A percentile compares a stretch with the other conserved stretches of the same genome.
phyloP scores from a whole-genome alignment of 2,329 filamentous ascomycete species.

The Botrytis cinerea region DNA sequence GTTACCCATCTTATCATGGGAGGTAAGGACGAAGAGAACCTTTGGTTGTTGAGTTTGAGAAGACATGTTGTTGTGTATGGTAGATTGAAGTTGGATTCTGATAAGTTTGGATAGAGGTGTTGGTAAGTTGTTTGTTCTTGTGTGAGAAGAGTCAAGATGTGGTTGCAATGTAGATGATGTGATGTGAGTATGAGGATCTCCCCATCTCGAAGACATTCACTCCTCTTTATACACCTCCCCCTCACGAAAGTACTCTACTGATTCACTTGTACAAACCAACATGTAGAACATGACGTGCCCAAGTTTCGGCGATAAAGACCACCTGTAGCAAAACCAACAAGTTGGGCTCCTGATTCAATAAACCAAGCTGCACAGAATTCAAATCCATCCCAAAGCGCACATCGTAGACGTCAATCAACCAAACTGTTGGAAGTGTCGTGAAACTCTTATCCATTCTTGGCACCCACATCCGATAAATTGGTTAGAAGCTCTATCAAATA shows the following conservation, averaged over 20 bases:
- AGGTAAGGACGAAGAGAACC: slow-evolving; percentile 55
- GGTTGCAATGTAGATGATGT: neutral
- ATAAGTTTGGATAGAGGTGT: neutral
- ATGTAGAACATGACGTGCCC: neutral
- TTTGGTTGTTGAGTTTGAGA: slow-evolving; percentile 43
- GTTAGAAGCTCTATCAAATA: neutral
- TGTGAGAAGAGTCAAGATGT: neutral
- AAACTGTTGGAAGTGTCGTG: neutral
- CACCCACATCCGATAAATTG: neutral
- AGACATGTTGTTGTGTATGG: slow-evolving; percentile 21
- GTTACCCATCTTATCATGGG: slow-evolving; percentile 40
- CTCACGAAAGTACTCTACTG: neutral
- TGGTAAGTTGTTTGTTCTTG: neutral
- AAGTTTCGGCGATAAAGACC: neutral
- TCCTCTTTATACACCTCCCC: neutral
- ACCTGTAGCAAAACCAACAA: neutral
- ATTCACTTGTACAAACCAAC: neutral
- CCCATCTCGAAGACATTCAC: neutral
- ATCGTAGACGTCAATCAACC: neutral
- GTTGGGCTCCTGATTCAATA: neutral
- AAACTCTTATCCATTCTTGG: neutral
- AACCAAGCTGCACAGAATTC: neutral
- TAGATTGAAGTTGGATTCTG: neutral
- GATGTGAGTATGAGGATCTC: neutral
- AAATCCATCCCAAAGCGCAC: neutral